phyloP scores from a whole-genome alignment of 257 asterid species.

The Solanum sparsipilum region DNA sequence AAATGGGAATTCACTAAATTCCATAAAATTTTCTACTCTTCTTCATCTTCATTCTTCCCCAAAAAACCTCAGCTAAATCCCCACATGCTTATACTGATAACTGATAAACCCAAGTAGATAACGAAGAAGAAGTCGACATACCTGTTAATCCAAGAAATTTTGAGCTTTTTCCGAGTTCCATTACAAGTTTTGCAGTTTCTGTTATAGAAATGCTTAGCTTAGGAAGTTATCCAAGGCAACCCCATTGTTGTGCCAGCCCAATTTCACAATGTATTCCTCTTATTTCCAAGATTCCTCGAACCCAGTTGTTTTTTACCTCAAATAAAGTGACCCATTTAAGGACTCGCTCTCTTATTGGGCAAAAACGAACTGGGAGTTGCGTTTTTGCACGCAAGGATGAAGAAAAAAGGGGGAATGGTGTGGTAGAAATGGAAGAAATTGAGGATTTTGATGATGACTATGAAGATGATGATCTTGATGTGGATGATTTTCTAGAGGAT shows the following conservation, averaged over 20 bases:
- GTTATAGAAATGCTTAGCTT: slow-evolving; percentile 36
- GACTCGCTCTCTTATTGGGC: slow-evolving; percentile 1
- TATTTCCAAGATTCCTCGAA: slow-evolving; percentile 17
- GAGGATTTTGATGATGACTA: slow-evolving; percentile 21
- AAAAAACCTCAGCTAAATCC: not conserved
- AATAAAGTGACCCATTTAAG: slow-evolving; percentile 7
- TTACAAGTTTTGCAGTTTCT: not conserved
- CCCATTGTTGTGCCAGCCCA: slow-evolving; percentile 22
- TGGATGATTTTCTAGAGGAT: slow-evolving; percentile 24
- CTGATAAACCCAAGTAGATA: not conserved
- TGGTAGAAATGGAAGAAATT: slow-evolving; percentile 37
- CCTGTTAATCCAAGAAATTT: not conserved
- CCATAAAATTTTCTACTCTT: not conserved
- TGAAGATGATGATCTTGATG: slow-evolving; percentile 21
- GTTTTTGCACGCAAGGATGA: slow-evolving; percentile 21
- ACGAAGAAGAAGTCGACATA: not conserved
- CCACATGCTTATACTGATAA: not conserved
- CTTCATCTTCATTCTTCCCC: not conserved
- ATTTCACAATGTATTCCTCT: slow-evolving; percentile 11
- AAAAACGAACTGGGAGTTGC: slow-evolving; percentile 24
- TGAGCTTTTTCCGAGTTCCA: not conserved
- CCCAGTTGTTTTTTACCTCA: slow-evolving; percentile 16
- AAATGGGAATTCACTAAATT: not conserved
- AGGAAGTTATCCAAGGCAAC: slow-evolving; percentile 30
- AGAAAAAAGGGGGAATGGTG: slow-evolving; percentile 14